A percentile compares a stretch with the other conserved stretches of the same genome.
phyloP scores from a whole-genome alignment of 2,329 filamentous ascomycete genomes.

The Aspergillus vadensis region DNA sequence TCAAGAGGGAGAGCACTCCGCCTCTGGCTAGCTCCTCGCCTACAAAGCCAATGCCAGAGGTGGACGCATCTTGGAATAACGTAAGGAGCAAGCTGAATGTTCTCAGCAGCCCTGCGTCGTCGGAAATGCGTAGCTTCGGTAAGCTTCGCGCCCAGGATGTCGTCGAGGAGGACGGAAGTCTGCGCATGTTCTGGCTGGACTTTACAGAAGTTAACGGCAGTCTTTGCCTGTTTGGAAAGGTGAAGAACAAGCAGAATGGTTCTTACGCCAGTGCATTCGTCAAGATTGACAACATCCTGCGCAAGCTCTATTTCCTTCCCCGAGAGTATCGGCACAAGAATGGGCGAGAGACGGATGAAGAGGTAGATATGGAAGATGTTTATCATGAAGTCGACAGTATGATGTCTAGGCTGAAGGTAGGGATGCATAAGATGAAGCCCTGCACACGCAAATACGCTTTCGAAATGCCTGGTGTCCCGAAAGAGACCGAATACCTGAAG shows the following conservation, averaged over 20 bases:
- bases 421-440: constrained; percentile 90
- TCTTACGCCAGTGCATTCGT: constrained; percentile 88
- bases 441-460: constrained; percentile 93
- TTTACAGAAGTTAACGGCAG: constrained; percentile 91
- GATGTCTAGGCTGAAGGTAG: constrained; percentile 84
- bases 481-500: constrained; percentile 89
- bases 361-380: constrained; percentile 83
- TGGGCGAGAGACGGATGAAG: constrained; percentile 71
- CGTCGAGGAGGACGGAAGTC: constrained; percentile 88
- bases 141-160: constrained; percentile 83
- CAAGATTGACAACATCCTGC: constrained; percentile 90
- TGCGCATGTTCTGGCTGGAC: constrained; percentile 96
- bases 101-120: constrained; percentile 67
- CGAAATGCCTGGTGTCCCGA: constrained; percentile 82
- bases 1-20: constrained; percentile 68
- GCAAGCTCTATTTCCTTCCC: constrained; percentile 91
- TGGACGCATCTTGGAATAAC: constrained; percentile 87
- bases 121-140: constrained; percentile 65
- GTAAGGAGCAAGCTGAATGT: constrained; percentile 86
- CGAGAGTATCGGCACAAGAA: constrained; percentile 63
- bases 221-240: constrained; percentile 93
- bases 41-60: constrained; percentile 58
- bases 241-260: constrained; percentile 80
- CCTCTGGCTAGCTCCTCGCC: constrained; percentile 78
- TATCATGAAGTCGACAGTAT: constrained; percentile 85